Evolutionary conservation across 2,329 filamentous ascomycete genomes (phyloP), one percentile per base, ranked within the genome.

Genomic region (Xylariaceae sp.): DNA sequence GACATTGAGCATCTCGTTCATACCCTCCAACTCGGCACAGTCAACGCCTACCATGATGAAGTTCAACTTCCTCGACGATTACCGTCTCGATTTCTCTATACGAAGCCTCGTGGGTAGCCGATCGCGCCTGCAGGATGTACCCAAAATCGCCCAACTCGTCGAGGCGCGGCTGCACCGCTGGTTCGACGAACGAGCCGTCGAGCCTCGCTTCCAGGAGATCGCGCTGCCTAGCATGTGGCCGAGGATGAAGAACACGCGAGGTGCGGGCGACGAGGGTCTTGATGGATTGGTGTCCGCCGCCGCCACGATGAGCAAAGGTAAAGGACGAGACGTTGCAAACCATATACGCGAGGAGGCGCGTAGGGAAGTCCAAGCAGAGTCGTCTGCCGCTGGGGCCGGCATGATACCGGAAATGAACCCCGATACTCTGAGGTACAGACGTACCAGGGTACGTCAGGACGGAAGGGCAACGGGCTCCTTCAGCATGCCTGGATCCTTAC

Each of bases 11-110:
- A 85, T 97, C 31, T 94, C 88, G 1, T 94, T 97, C 57, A 87
- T 94, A 43, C 92, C 92, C 0, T 77, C 78, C 53, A 83, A 80
- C 52, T 73, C 78, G 1, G 73, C 74, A 9, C 76, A 81, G 50
- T 73, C 78, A 16, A 85, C 79, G 3, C 85, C 85, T 3, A 95
- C 92, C 3, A 94, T 88, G 59, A 83, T 98, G 61, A 87, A 87
- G 0, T 97, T 98, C 63, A 94, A 88, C 40, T 98, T 98, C 58
- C 73, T 90, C 23, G 85, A 90, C 59, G 86, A 92, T 64, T 94
- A 94, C 65, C 73, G 86, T 17, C 72, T 94, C 14, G 87, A 92
- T 60, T 82, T 94, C 47, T 87, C 82, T 3, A 85, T 90, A 18
- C 76, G 85, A 46, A 88, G 84, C 37, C 71, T 92, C 11, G 75